A percentile compares a stretch with the other conserved stretches of the same genome.
Evolutionary conservation across 345 rosid species (phyloP).

Genomic region (Moricandia arvensis): DNA sequence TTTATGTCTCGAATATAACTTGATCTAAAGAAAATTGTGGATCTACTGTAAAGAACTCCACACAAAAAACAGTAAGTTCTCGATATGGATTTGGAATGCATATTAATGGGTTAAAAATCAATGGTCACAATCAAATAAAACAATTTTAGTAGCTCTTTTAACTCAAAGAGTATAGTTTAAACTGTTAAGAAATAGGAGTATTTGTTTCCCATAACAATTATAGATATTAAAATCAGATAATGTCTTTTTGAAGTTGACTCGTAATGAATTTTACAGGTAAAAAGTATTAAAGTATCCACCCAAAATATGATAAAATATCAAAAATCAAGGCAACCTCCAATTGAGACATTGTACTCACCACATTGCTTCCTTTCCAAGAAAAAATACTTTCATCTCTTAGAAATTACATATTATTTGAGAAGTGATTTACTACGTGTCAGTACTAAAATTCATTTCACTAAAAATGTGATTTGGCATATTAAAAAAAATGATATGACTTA

Average conservation of each 20-base stretch:
- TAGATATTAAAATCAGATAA: neutral
- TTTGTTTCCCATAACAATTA: neutral
- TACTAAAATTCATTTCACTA: too few species aligned
- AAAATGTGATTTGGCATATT: too few species aligned
- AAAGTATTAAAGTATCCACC: neutral
- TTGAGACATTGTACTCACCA: slow-evolving; percentile 2
- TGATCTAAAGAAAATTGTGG: neutral
- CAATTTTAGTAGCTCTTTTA: neutral
- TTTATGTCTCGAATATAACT: neutral
- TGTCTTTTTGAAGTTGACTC: neutral
- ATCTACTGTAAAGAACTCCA: neutral
- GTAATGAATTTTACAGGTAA: neutral
- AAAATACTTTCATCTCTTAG: too few species aligned
- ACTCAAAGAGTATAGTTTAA: neutral
- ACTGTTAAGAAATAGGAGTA: neutral
- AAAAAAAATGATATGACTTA: too few species aligned
- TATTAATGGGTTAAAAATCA: neutral
- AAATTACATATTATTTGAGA: too few species aligned
- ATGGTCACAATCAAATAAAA: neutral
- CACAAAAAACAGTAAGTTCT: too few species aligned
- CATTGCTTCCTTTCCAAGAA: slow-evolving; percentile 21
- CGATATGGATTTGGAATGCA: neutral
- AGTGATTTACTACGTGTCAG: too few species aligned
- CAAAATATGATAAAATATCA: neutral
- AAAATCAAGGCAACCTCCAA: neutral